Evolutionary conservation across 140 eudicot species (phyloP).

Genomic region (Cichorium intybus): DNA sequence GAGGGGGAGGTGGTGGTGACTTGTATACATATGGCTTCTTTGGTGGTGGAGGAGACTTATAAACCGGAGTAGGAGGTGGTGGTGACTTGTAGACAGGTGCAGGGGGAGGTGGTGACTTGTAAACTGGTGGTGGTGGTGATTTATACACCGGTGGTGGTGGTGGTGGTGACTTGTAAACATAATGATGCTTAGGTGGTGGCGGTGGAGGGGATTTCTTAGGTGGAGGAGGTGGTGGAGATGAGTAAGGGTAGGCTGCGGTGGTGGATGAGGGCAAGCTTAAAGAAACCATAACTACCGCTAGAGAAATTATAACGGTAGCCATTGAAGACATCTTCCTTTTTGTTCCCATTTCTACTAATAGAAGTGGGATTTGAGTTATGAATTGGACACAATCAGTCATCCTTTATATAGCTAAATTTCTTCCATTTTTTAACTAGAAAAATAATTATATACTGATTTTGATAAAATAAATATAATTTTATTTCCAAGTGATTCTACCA

Average conservation of each 20-base stretch:
- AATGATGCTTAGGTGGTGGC: background rate
- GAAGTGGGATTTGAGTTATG: slow-evolving; percentile 20
- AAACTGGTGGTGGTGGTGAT: slow-evolving; percentile 20
- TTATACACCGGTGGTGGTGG: slow-evolving; percentile 17
- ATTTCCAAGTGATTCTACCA: background rate
- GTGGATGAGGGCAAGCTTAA: slow-evolving; percentile 29
- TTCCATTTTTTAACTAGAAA: background rate
- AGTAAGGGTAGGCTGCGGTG: slow-evolving; percentile 25
- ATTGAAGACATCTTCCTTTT: background rate
- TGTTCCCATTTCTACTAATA: slow-evolving; percentile 23
- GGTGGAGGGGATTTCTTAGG: slow-evolving; percentile 16
- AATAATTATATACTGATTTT: background rate
- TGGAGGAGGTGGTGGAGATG: slow-evolving; percentile 28
- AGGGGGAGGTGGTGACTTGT: slow-evolving; percentile 28
- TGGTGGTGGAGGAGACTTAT: slow-evolving; percentile 20
- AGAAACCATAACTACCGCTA: slow-evolving; percentile 23
- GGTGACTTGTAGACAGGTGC: background rate
- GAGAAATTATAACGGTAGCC: slow-evolving; percentile 21
- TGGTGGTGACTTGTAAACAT: slow-evolving; percentile 10
- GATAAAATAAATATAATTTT: too few relatives aligned
- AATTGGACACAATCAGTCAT: background rate
- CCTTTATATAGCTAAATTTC: slow-evolving; percentile 21
- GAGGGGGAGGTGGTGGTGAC: slow-evolving; percentile 18
- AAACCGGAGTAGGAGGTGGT: slow-evolving; percentile 17
- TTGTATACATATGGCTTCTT: slow-evolving; percentile 4